Evolutionary conservation across 2,329 filamentous ascomycete species (phyloP).

Genomic region (Chrysoporthe austroafricana): DNA sequence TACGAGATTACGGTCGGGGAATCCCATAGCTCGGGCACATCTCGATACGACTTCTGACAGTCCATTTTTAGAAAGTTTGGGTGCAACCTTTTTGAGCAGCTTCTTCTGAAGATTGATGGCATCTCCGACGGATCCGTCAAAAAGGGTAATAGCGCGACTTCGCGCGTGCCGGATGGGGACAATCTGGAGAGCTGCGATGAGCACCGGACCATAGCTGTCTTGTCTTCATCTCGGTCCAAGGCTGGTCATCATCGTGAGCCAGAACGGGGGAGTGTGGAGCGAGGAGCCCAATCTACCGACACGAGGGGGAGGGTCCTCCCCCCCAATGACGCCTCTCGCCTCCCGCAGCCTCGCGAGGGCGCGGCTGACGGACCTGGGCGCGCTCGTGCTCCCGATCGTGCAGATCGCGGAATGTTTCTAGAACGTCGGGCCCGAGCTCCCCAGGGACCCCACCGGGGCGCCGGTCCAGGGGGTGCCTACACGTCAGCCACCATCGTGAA

Average conservation of each 20-base stretch:
- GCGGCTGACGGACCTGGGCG: background rate
- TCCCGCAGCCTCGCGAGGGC: background rate
- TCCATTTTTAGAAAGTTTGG: background rate
- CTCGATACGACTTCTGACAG: background rate
- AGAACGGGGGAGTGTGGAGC: background rate
- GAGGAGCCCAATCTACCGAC: conserved; percentile 7
- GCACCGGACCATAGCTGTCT: background rate
- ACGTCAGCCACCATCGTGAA: background rate
- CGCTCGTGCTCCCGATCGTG: conserved; percentile 4
- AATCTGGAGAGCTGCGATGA: background rate
- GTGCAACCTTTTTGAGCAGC: background rate
- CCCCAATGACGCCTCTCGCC: background rate
- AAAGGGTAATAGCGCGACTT: background rate
- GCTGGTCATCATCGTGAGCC: background rate
- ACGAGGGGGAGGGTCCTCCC: background rate
- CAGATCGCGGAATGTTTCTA: conserved; percentile 9
- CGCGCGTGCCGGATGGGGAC: background rate
- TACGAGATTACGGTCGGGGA: too few relatives aligned
- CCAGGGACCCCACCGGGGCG: background rate
- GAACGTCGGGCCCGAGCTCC: conserved; percentile 19
- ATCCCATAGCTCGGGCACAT: too few relatives aligned
- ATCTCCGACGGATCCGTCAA: conserved; percentile 8
- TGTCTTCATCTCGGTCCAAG: background rate
- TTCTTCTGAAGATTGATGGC: background rate
- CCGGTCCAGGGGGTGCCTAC: too few relatives aligned